These are phyloP conservation scores for Metschnikowia corniflorae DNA, from an alignment of 805 yeast genomes.

Conservation along the genomic window DNA sequence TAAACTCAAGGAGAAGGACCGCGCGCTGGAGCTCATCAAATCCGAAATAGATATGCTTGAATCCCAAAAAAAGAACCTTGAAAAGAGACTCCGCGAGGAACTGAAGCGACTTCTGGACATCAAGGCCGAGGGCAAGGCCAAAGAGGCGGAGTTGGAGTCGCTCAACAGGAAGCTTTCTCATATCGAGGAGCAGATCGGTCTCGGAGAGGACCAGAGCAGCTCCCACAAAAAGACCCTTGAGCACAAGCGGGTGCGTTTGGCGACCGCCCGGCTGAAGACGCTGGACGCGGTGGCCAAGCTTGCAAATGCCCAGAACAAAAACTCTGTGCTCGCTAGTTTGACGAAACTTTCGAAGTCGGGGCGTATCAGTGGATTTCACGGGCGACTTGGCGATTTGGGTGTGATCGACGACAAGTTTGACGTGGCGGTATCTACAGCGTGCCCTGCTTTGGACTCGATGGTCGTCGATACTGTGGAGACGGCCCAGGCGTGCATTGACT, in stretches of 20 bases:
- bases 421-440: conserved; percentile 92
- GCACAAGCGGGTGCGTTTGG: conserved; percentile 52
- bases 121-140: conserved; percentile 46
- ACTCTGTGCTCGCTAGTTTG: conserved; percentile 67
- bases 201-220: conserved; percentile 56
- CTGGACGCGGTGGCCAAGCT: conserved; percentile 64
- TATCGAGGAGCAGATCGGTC: conserved; percentile 48
- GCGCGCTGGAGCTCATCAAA: conserved; percentile 60
- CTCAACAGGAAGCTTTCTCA: conserved; percentile 48
- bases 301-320: conserved; percentile 60
- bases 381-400: conserved; percentile 92
- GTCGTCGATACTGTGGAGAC: conserved; percentile 78
- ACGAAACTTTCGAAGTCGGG: conserved; percentile 72
- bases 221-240: conserved; percentile 48
- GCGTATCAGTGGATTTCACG: conserved; percentile 79
- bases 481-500: conserved; percentile 65
- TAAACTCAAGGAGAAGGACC: conserved; percentile 57
- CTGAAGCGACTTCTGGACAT: conserved; percentile 43
- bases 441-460: conserved; percentile 85
- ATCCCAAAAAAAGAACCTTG: conserved; percentile 42
- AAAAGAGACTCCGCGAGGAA: conserved; percentile 43
- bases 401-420: conserved; percentile 84
- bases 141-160: conserved; percentile 44
- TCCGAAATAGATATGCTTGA: conserved; percentile 60
- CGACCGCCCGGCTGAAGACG: conserved; percentile 55